These are phyloP conservation scores for Anisodus tanguticus DNA, from an alignment of 257 asterid species.

Conservation along the genomic window DNA sequence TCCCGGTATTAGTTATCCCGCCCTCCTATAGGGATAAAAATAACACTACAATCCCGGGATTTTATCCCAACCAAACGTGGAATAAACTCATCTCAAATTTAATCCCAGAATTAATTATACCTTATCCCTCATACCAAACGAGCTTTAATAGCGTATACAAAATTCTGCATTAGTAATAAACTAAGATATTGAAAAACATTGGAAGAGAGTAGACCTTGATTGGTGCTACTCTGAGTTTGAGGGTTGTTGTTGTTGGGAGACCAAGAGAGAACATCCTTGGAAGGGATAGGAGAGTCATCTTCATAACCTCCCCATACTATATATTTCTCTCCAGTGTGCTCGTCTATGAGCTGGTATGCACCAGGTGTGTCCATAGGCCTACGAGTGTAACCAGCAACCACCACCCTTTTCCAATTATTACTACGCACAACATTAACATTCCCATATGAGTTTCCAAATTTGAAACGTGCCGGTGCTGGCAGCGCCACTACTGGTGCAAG, in stretches of 20 bases:
- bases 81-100: too few species aligned
- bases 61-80: too few species aligned
- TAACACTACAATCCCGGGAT: too few species aligned
- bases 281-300: slow-evolving; percentile 39
- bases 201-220: slow-evolving; percentile 26
- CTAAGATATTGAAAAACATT: neutral
- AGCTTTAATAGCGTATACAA: neutral
- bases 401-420: slow-evolving; percentile 6
- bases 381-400: slow-evolving; percentile 36
- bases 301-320: slow-evolving; percentile 52
- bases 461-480: neutral
- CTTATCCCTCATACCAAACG: too few species aligned
- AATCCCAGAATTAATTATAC: too few species aligned
- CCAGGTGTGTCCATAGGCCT: slow-evolving; percentile 48
- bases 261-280: slow-evolving; percentile 42
- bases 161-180: neutral
- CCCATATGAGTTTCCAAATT: neutral
- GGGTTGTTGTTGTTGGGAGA: slow-evolving; percentile 25
- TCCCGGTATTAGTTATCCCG: too few species aligned
- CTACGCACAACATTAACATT: neutral
- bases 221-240: neutral
- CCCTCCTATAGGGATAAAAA: too few species aligned
- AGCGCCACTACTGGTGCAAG: neutral
- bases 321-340: slow-evolving; percentile 47
- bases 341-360: slow-evolving; percentile 51